Base-by-base conservation (phyloP, 208 protist species). In the Leishmania major region DNA sequence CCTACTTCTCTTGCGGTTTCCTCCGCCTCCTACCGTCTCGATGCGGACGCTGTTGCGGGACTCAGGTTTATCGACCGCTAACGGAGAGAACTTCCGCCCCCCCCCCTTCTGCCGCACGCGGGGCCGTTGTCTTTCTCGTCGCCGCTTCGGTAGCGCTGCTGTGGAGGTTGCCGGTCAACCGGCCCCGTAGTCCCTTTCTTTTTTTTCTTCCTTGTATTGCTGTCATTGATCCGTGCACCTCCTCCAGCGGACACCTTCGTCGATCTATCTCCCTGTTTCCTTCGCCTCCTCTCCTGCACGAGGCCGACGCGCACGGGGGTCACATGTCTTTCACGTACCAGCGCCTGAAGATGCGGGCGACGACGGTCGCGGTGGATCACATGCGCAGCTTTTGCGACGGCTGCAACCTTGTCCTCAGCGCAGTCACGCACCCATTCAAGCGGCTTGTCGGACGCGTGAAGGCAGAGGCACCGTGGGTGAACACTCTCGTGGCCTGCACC, bases 401-500 rank as follows among this genome's bases (percentile, higher is more conserved):
- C 40, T 94, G 88, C 79, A 95, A 96, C 82, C 40, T 73, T 15
- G 87, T 89, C 11, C 53, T 98, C 10, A 28, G 81, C 57, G 69
- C 78, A 35, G 60, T 93, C 17, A 55, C 79, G 3, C n/a, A 62
- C 5, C 95, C 95, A 0, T 87, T 98, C 60, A 75, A 73, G 8
- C 75, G 71, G 6, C 0, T 96, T 4, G 85, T 78, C 28, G 69
- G 71, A 31, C 91, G 91, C 70, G 89, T 98, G 70, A 78, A 70
- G 8, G 28, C 87, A 31, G 93, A 98, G 87, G 91, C 92, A 49
- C 93, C 93, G 74, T 98, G 95, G 94, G 88, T 98, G 55, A 81
- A 92, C 40, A 77, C 86, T 28, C 10, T 97, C 2, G 78, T 90
- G 40, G 84, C 86, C 5, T 89, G 85, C 76, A 92, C 87, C 25